Evolutionary conservation across 1,284 basidiomycete genomes (phyloP).

Genomic region (Neolentinus lepideus): DNA sequence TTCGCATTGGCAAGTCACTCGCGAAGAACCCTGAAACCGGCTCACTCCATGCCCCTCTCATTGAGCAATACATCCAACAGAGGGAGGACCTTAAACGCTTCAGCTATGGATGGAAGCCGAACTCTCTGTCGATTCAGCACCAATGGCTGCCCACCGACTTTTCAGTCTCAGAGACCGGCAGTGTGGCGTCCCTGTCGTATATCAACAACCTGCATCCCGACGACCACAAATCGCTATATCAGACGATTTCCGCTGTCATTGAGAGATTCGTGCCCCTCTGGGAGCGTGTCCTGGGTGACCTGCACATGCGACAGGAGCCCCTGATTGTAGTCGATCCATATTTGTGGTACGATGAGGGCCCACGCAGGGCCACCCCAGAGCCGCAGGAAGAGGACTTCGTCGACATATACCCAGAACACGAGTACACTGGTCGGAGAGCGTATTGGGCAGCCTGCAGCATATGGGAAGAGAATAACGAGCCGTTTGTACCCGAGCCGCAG

Average conservation of each 20-base stretch:
- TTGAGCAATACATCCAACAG: neutral
- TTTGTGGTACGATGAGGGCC: neutral
- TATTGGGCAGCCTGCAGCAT: neutral
- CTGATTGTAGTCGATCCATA: neutral
- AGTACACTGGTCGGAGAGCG: neutral
- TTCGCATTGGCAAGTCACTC: slow-evolving; percentile 9
- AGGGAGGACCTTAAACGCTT: neutral
- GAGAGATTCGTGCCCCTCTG: neutral
- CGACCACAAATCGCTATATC: neutral
- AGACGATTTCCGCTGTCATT: neutral
- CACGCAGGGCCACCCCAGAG: neutral
- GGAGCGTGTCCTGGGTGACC: neutral
- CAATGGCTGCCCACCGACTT: slow-evolving; percentile 34
- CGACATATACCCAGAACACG: neutral
- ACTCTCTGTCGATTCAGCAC: slow-evolving; percentile 9
- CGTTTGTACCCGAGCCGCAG: neutral
- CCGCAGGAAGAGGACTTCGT: neutral
- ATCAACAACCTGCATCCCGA: slow-evolving; percentile 3
- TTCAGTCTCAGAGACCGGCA: neutral
- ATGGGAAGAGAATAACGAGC: neutral
- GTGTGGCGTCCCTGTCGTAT: neutral
- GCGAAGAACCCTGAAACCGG: slow-evolving; percentile 21
- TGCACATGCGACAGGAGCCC: neutral
- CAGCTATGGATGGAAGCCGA: neutral
- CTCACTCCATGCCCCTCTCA: neutral